Evolutionary conservation across 2,329 filamentous ascomycete species (phyloP).

Genomic region (Fusarium haematococcum): DNA sequence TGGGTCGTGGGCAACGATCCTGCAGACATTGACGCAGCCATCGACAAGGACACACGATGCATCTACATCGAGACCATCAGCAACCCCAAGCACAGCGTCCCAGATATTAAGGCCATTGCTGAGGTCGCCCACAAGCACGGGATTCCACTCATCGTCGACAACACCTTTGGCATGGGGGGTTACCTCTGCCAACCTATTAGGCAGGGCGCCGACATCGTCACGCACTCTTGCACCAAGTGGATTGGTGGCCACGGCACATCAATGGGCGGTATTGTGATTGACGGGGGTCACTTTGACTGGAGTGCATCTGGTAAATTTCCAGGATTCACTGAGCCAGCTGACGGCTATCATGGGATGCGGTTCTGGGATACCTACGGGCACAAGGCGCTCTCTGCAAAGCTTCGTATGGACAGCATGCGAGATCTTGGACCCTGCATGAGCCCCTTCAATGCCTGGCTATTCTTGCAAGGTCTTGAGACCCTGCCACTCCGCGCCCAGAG

Average conservation of each 20-base stretch:
- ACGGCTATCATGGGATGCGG: background rate
- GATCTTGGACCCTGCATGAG: background rate
- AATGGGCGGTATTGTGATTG: constrained; percentile 87
- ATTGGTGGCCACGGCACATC: constrained; percentile 95
- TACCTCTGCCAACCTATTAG: constrained; percentile 5
- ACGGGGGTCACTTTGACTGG: constrained; percentile 94
- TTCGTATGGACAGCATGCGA: constrained; percentile 1
- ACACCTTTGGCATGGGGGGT: constrained; percentile 1
- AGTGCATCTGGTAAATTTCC: constrained; percentile 60
- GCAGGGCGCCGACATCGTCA: constrained; percentile 80
- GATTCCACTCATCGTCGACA: constrained; percentile 1
- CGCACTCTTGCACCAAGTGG: constrained; percentile 96
- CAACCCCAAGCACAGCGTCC: constrained; percentile 4
- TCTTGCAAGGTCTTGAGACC: constrained; percentile 8
- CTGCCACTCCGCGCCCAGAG: constrained; percentile 3
- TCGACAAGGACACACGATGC: constrained; percentile 4
- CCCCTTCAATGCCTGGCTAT: background rate
- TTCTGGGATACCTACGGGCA: background rate
- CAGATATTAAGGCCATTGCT: constrained; percentile 4
- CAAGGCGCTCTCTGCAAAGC: background rate
- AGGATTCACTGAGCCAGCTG: background rate
- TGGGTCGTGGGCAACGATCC: background rate
- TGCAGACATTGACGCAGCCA: background rate
- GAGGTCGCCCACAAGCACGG: background rate
- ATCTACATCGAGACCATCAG: constrained; percentile 15